Base-by-base conservation (phyloP, 1,284 basidiomycete genomes). In the Marasmius fiardii region DNA sequence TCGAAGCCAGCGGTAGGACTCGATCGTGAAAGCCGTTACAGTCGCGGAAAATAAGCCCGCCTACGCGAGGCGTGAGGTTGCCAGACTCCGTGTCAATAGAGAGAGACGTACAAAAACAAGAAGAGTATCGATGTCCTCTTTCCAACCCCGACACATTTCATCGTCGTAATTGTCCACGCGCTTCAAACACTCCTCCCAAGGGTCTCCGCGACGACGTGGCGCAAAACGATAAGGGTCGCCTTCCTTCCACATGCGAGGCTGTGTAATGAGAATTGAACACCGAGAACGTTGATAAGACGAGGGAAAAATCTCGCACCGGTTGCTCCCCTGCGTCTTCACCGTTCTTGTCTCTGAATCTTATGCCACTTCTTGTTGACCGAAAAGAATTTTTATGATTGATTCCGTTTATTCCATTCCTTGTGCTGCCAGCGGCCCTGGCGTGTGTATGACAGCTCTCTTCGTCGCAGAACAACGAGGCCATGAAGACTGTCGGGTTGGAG, bases 1-100 rank as follows among this genome's bases (percentile, higher is more conserved):
- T 43, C 57, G 55, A 37, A 65, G 55, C 61, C 58, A 62, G 54
- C 60, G 49, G 49, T 63, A 64, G 4, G 64, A 63, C 49, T 65
- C 60, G 23, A 62, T 51, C 14, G 58, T 52, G 37, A 65, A 64
- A 0, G 64, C 58, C 12, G 63, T 63, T 20, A 64, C 59, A 11
- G 58, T 57, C 10, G 64, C 60, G 11, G 64, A 62, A 54, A 64
- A 65, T 4, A 65, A 52, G 44, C 59, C 62, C 10, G 64, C 58
- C 63, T 64, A 21, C 11, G 31, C 14, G 39, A 54, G 1, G 31
- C 7, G 35, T 21, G 48, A 24, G 11, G 10, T n/a, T 8, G 16
- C 20, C 16, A 8, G 20, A 5, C 31, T 41, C 1, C 7, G 11
- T 4, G 20, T 7, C 31, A 6, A 11, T 47, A 34, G 10, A 14